These are phyloP conservation scores for Tolypocladium album DNA, from an alignment of 2,329 filamentous ascomycete genomes.

Conservation along the genomic window DNA sequence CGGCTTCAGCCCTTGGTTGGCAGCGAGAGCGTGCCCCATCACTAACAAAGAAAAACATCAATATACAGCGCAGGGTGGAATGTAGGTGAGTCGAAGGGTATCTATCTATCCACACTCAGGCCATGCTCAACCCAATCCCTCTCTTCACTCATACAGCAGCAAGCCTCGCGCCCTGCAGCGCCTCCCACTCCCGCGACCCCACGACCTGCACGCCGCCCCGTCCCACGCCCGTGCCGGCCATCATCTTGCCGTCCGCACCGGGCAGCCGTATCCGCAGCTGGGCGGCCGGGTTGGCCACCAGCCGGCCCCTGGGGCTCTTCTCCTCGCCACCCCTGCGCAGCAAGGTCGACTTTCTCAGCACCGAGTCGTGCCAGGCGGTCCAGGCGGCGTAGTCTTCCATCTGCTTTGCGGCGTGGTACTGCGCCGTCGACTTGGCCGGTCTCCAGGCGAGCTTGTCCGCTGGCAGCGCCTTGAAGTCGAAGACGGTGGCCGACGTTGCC, in stretches of 20 bases:
- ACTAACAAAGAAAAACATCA: not conserved
- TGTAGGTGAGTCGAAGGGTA: not conserved
- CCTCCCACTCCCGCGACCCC: conserved; percentile 45
- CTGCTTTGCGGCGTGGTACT: conserved; percentile 55
- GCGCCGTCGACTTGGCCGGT: conserved; percentile 50
- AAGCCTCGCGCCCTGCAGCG: conserved; percentile 32
- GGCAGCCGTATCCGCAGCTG: conserved; percentile 40
- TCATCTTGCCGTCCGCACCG: conserved; percentile 31
- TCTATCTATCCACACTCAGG: not conserved
- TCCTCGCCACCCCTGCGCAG: conserved; percentile 14
- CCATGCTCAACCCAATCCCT: not conserved
- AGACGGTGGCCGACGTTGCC: conserved; percentile 43
- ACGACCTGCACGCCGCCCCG: conserved; percentile 36
- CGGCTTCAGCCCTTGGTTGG: not conserved
- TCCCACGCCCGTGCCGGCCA: conserved; percentile 18
- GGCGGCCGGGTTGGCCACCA: conserved; percentile 28
- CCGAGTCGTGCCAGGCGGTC: conserved; percentile 45
- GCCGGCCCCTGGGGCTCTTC: conserved; percentile 10
- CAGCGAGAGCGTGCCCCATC: not conserved
- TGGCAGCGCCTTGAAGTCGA: conserved; percentile 46
- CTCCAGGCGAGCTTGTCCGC: conserved; percentile 55
- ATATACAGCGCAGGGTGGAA: not conserved
- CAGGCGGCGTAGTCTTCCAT: conserved; percentile 55
- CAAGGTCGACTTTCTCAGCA: conserved; percentile 42
- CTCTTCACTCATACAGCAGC: conserved; percentile 13